Evolutionary conservation across 441 rosid species (phyloP), one percentile per base, ranked within the genome.

Genomic region (Francoa sonchifolia): DNA sequence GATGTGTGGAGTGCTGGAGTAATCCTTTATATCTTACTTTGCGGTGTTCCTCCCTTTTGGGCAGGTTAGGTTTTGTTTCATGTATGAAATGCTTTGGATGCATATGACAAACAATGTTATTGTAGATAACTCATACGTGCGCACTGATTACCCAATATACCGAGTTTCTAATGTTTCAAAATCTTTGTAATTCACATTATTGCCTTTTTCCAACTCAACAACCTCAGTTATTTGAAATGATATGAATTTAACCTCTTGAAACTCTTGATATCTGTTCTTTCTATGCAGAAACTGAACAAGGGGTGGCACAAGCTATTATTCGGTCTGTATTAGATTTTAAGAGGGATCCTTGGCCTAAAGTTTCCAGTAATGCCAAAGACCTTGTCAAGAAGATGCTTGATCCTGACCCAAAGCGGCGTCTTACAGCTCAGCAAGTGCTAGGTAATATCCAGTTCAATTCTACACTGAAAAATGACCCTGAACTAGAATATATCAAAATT

Each of bases 1-100:
- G 84, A 79, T 54, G 78, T 79, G 29, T 79, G 89, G 89, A 76
- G 89, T 40, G 89, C 89, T 8, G 84, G 89, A 39, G 79, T 79
- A 2, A 71, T 79, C 56, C 84, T 79, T n/a, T 76, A 76, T 67
- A 79, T 79, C 35, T 53, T 79, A 40, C 77, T 79, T 18, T 79
- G 81, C 48, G 83, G 88, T 54, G 77, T 76, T 34, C 83, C 88
- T 0, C 88, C 82, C 27, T 79, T 79, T 42, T 79, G 84, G 89
- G 89, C 89, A 64, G 83, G 89, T 76, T 52, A 39, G 72, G 59
- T 5, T 50, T 14, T 17, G 15, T 19, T 50, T 22, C 16, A 12
- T 34, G 38, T 13, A 3, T 4, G 25, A 32, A 34, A 46, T 19
- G 13, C 2, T 4, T 15, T 14, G n/a, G n/a, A n/a, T n/a, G n/a